A percentile compares a stretch with the other conserved stretches of the same genome.
These are phyloP conservation scores for Irpex sp. DNA, from an alignment of 1,284 basidiomycete species.

Conservation along the genomic window DNA sequence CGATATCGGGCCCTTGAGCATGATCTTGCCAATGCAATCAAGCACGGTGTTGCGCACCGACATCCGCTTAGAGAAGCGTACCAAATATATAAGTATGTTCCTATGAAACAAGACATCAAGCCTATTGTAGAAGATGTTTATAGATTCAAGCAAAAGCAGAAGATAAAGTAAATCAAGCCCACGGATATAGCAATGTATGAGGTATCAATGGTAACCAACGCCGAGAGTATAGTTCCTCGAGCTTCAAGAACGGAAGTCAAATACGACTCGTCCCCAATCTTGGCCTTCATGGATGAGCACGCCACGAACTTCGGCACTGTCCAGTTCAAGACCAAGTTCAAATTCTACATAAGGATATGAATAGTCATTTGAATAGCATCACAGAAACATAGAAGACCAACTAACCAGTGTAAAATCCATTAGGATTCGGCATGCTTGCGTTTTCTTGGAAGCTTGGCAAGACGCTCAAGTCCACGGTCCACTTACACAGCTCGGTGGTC, in stretches of 20 bases:
- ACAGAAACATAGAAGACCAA: slow-evolving; percentile 23
- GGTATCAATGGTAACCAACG: not conserved
- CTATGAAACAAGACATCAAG: not conserved
- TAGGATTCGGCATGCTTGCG: slow-evolving; percentile 44
- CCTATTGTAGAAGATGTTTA: not conserved
- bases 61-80: not conserved
- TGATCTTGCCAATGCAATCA: not conserved
- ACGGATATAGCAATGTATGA: not conserved
- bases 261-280: slow-evolving; percentile 69
- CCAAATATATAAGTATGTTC: no score
- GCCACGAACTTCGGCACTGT: slow-evolving; percentile 79
- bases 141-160: not conserved
- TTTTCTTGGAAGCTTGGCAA: slow-evolving; percentile 74
- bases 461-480: slow-evolving; percentile 77
- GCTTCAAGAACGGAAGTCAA: slow-evolving; percentile 32
- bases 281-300: slow-evolving; percentile 67
- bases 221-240: not conserved
- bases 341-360: slow-evolving; percentile 49
- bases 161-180: not conserved
- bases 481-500: slow-evolving; percentile 74
- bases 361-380: not conserved
- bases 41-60: not conserved
- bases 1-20: no score
- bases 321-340: slow-evolving; percentile 75
- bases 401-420: slow-evolving; percentile 77